A percentile compares a stretch with the other conserved stretches of the same genome.
Conservation (phyloP, 2,329 filamentous ascomycete genomes). For the Clarireedia paspali region DNA sequence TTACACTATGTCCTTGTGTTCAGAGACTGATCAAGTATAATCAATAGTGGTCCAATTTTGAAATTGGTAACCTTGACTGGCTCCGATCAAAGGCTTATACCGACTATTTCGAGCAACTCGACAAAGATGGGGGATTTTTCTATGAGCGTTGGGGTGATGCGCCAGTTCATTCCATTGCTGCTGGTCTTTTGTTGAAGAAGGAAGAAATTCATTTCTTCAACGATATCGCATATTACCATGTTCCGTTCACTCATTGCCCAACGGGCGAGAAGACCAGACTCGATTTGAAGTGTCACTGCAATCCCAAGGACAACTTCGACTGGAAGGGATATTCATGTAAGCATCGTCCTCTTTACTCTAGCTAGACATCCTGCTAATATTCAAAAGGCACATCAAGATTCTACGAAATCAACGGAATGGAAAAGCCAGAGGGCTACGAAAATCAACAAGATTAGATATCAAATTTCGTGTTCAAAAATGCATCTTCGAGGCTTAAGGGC, state of each 20-base stretch:
- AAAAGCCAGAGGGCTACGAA: constrained; percentile 82
- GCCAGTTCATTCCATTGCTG: constrained; percentile 95
- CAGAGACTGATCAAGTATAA: constrained; percentile 22
- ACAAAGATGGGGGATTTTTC: constrained; percentile 93
- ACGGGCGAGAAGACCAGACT: constrained; percentile 78
- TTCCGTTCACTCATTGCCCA: constrained; percentile 96
- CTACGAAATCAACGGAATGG: constrained; percentile 73
- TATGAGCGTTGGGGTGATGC: constrained; percentile 98
- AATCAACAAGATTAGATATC: constrained; percentile 48
- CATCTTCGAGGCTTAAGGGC: not conserved
- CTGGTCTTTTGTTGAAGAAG: constrained; percentile 78
- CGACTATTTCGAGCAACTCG: constrained; percentile 84
- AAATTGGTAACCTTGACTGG: constrained; percentile 91
- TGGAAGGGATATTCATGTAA: constrained; percentile 98
- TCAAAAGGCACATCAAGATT: constrained; percentile 69
- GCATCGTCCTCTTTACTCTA: constrained; percentile 30
- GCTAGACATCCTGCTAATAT: constrained; percentile 15
- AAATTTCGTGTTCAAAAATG: constrained; percentile 10
- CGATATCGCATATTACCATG: constrained; percentile 96
- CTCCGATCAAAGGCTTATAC: constrained; percentile 80
- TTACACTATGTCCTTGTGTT: not conserved
- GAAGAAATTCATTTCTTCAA: constrained; percentile 98
- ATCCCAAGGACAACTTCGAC: constrained; percentile 96
- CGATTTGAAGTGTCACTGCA: constrained; percentile 87
- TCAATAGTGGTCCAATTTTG: constrained; percentile 95